phyloP scores from a whole-genome alignment of 78 protist genomes.

The Emiliania huxleyi region DNA sequence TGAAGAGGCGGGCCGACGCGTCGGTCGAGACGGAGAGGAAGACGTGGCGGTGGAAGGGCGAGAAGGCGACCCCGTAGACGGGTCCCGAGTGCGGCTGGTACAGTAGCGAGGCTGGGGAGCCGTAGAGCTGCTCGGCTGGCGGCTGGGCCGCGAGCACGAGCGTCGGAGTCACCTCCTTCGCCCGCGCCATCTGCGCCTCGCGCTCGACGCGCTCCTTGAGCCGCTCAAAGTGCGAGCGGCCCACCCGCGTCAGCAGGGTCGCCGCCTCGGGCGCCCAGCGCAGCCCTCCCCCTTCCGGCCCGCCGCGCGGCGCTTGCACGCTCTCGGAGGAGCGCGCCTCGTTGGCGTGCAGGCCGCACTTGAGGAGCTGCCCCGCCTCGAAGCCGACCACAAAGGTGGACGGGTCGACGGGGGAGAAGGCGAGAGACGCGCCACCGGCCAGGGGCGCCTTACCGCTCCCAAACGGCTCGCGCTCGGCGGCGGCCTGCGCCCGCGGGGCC shows the following conservation, averaged over 20 bases:
- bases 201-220: not conserved
- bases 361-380: not conserved
- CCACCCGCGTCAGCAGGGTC: not conserved
- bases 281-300: too few relatives aligned
- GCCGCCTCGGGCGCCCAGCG: not conserved
- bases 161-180: not conserved
- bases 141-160: not conserved
- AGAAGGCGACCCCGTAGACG: not conserved
- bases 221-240: not conserved
- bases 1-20: not conserved
- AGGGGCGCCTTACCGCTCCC: not conserved
- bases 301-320: not conserved
- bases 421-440: not conserved
- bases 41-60: conserved; percentile 39
- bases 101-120: not conserved
- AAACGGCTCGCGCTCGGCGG: not conserved
- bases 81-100: conserved; percentile 39
- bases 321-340: not conserved
- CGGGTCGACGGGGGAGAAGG: not conserved
- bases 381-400: not conserved
- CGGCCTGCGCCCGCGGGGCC: not conserved
- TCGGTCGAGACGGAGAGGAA: conserved; percentile 1
- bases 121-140: not conserved
- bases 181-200: not conserved
- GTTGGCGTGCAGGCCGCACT: not conserved